Percentiles rank a stretch among this genome's conserved stretches.
Conservation (phyloP, 2,329 filamentous ascomycete species). For the Hymenoscyphus infarciens region DNA sequence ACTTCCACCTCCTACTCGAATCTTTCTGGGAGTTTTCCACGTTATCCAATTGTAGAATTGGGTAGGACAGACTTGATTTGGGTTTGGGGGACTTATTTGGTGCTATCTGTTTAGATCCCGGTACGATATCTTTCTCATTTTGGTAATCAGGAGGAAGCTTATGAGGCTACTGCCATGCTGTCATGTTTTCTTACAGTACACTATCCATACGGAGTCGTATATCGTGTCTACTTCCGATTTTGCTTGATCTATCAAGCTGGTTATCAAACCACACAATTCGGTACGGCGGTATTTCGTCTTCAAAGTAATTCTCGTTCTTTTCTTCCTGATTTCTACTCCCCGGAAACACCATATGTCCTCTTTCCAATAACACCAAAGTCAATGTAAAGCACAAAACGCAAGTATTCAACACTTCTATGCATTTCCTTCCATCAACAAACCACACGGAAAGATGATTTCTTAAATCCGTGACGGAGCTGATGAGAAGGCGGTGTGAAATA, state of each 20-base stretch:
- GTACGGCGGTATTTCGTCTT: neutral
- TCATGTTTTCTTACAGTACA: neutral
- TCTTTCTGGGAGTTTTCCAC: neutral
- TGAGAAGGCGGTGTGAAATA: neutral
- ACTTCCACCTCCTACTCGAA: neutral
- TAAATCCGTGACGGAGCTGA: constrained; percentile 2
- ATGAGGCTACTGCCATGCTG: neutral
- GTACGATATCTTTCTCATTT: neutral
- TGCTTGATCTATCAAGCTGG: neutral
- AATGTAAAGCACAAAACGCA: neutral
- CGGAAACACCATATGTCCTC: neutral
- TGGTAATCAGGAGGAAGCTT: neutral
- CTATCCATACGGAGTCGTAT: neutral
- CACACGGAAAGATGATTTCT: neutral
- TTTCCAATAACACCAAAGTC: neutral
- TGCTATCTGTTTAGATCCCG: neutral
- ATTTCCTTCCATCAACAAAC: neutral
- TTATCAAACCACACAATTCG: neutral
- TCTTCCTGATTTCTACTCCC: no score
- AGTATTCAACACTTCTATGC: neutral
- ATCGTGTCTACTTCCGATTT: neutral
- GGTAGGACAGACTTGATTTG: neutral
- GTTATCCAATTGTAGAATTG: neutral
- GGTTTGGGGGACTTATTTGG: neutral
- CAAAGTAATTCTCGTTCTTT: neutral